Evolutionary conservation across 2,329 filamentous ascomycete genomes (phyloP).

Genomic region (Orbilia blumenaviensis): DNA sequence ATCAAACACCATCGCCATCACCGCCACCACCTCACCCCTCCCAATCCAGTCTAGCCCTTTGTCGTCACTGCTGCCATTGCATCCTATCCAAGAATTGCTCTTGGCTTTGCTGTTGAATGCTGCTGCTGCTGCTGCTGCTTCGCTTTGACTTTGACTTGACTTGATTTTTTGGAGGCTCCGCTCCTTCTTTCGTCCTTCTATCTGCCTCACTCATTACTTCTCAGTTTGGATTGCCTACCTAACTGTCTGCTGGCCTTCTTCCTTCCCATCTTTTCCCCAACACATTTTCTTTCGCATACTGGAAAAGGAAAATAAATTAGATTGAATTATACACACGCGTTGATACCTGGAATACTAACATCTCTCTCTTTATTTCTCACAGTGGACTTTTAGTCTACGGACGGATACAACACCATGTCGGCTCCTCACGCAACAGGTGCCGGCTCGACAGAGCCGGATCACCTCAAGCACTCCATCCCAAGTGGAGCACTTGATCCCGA

Average conservation of each 20-base stretch:
- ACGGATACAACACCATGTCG: conserved; percentile 56
- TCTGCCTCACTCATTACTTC: not conserved
- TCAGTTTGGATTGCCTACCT: not conserved
- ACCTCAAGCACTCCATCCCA: conserved; percentile 71
- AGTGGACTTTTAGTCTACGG: conserved; percentile 54
- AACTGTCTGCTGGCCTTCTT: not conserved
- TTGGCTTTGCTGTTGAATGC: not conserved
- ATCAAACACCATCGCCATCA: not conserved
- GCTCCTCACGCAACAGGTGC: conserved; percentile 52
- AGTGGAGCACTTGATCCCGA: conserved; percentile 69
- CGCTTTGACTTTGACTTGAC: not conserved
- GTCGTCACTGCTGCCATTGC: no score
- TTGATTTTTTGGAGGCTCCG: not conserved
- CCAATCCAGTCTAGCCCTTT: no score
- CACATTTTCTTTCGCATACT: no score
- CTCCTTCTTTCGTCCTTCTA: not conserved
- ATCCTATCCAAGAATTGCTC: no score
- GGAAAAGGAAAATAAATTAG: no score
- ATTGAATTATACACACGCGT: not conserved
- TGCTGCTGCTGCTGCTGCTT: no score
- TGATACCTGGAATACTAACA: conserved; percentile 24
- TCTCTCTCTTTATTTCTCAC: not conserved
- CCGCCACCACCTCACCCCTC: not conserved
- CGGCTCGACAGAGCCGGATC: conserved; percentile 54
- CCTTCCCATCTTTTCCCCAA: not conserved